phyloP scores from a whole-genome alignment of 345 rosid species.

The Nephelium lappaceum region DNA sequence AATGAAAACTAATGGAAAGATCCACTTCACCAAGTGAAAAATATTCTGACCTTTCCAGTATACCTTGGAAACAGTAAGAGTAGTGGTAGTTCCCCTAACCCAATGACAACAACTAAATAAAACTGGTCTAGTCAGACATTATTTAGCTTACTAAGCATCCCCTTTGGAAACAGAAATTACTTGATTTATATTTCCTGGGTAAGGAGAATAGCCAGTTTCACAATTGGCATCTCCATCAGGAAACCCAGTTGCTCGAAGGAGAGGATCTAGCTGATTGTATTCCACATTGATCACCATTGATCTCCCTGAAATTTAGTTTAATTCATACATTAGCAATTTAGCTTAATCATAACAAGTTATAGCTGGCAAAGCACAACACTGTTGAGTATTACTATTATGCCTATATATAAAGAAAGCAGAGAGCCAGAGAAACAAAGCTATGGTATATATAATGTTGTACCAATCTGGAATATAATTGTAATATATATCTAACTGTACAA shows the following conservation, averaged over 20 bases:
- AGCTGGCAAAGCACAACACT: neutral
- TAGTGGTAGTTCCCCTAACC: neutral
- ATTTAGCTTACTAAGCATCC: neutral
- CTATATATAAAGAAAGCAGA: neutral
- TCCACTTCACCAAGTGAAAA: neutral
- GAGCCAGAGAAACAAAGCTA: neutral
- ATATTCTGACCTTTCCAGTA: neutral
- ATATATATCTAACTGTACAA: neutral
- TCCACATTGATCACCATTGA: slow-evolving; percentile 97
- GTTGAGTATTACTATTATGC: neutral
- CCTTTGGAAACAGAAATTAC: slow-evolving; percentile 38
- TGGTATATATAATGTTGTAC: neutral
- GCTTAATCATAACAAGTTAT: neutral
- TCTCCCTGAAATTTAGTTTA: slow-evolving; percentile 59
- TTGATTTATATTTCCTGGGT: slow-evolving; percentile 98
- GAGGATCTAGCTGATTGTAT: slow-evolving; percentile 97
- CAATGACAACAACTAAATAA: neutral
- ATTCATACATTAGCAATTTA: neutral
- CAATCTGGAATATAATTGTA: neutral
- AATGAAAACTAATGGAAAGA: neutral
- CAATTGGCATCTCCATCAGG: slow-evolving; percentile 90
- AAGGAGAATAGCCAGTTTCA: slow-evolving; percentile 96
- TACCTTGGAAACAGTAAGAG: neutral
- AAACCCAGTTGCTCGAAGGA: slow-evolving; percentile 83
- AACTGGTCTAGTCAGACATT: neutral